Percentiles rank a stretch among this genome's conserved stretches.
These are phyloP conservation scores for Gillenia trifoliata DNA, from an alignment of 306 rosid genomes.

Conservation along the genomic window DNA sequence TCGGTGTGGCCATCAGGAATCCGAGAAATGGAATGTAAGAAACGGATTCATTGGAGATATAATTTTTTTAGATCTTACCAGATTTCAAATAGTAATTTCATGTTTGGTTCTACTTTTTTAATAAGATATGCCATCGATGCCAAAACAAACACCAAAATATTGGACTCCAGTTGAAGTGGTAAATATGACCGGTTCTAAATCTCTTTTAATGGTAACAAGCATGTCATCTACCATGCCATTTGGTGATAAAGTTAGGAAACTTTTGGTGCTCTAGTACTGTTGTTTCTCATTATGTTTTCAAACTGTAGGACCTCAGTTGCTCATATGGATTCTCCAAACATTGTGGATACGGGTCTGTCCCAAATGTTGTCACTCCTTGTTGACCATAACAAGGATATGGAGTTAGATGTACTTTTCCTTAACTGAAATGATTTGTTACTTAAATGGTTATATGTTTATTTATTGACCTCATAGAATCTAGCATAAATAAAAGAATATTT, in stretches of 20 bases:
- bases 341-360: constrained; percentile 67
- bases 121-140: not conserved
- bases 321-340: constrained; percentile 74
- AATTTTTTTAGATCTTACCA: not conserved
- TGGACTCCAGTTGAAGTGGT: not conserved
- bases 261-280: not conserved
- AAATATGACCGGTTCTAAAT: not conserved
- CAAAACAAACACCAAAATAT: not conserved
- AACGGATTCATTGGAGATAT: not conserved
- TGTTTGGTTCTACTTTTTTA: not conserved
- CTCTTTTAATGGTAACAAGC: not conserved
- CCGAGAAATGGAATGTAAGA: constrained; percentile 70
- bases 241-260: not conserved
- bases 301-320: constrained; percentile 62
- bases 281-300: constrained; percentile 10
- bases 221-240: not conserved
- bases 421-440: not conserved
- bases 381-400: constrained; percentile 36
- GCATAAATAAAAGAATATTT: constrained; percentile 6
- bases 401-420: constrained; percentile 48
- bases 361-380: constrained; percentile 63
- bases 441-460: constrained; percentile 1
- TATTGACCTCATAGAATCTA: constrained; percentile 1
- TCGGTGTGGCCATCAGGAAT: constrained; percentile 70
- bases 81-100: not conserved